Evolutionary conservation across 1,139 yeast genomes (phyloP), one percentile per base, ranked within the genome.

Genomic region (Candida tropicalis): DNA sequence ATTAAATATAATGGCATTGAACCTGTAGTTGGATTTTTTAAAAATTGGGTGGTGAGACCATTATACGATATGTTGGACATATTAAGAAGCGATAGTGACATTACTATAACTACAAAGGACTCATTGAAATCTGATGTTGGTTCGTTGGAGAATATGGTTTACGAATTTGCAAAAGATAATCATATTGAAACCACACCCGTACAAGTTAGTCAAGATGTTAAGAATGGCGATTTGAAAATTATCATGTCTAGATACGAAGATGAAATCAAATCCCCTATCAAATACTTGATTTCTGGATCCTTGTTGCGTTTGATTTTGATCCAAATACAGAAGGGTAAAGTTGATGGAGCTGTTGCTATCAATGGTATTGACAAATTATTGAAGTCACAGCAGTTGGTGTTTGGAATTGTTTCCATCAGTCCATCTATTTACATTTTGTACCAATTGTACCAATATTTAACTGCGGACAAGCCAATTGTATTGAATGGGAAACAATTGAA

Each of bases 241-340:
- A 81, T 93, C 41, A 81, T 93, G 86, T 77, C 82, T 38, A 79
- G 81, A 32, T 93, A 93, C 60, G 98, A 93, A 57, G 59, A 68
- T 26, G 95, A 90, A 55, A 69, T 93, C 47, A 79, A 81, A 48
- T 65, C 73, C 9, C 98, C 98, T 0, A 62, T 90, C 41, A 75
- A 71, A 46, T 82, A 85, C 31, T 52, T 88, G 4, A 43, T 81
- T 3, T 66, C 71, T 7, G 99, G 98, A 3, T 79, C 83, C 41
- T 73, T 93, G 50, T 66, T 90, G 7, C 75, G 96, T 40, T 82
- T 93, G 10, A 65, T 93, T 38, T 66, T 93, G 55, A 91, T 93
- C 47, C 98, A 93, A 63, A 72, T 93, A 8, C 99, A 93, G 61
- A 93, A 93, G 65, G 86, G 96, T 11, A 93, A 93, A 65, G 97